Evolutionary conservation across 805 yeast species (phyloP), one percentile per base, ranked within the genome.

Genomic region (Sugiyamaella qingdaonensis): DNA sequence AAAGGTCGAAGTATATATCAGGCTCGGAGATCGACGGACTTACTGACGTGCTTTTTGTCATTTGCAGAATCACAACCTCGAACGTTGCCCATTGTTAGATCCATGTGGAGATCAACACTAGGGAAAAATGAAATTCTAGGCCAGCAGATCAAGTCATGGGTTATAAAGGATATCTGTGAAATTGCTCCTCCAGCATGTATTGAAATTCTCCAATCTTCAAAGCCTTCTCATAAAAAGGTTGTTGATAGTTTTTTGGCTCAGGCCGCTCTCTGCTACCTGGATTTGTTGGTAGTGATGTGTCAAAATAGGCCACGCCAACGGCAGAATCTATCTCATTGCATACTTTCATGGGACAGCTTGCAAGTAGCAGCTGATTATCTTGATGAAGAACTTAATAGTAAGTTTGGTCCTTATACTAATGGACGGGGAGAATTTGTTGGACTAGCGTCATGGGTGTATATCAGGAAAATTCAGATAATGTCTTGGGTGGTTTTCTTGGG

Each of bases 271-370:
- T 70, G 53, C 82, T 84, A 61, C 63, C 79, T 37, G 76, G 81
- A 61, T 64, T 73, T 37, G 78, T 77, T 19, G 65, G 74, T 60
- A 64, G 73, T 64, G 73, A 77, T 60, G 68, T 72, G 72, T 63
- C 85, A 84, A 65, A 92, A 92, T 62, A 82, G 89, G 34, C 81
- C 95, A 48, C 77, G 96, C 52, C 90, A 88, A 63, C 80, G 97
- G 57, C 96, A 88, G 65, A 79, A 85, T 57, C 70, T 85, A 61
- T 72, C 83, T 57, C 73, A 83, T 62, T 72, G 78, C 62, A 63
- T 82, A 52, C 61, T 77, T 45, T 58, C 77, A 2, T 88, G 92
- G 86, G 97, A 92, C 67, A 77, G 89, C 1, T 70, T 88, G 32
- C 97, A 92, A 63, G 94, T 86, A 9, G 77, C 77, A 39, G 76